Base-by-base conservation (phyloP, 2,329 filamentous ascomycete species). In the Endoconidiophora polonica region DNA sequence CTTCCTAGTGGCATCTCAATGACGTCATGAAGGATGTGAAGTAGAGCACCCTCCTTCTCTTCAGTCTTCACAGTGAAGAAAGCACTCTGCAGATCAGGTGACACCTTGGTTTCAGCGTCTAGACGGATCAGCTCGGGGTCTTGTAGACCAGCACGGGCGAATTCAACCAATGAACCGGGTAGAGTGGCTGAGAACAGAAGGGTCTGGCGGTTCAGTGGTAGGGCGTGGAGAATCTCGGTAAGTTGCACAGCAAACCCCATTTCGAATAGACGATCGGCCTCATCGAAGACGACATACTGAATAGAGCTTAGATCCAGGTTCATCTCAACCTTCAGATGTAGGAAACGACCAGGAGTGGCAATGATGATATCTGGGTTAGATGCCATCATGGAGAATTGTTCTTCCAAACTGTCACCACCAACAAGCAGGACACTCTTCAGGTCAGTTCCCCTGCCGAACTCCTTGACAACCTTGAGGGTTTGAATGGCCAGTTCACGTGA, bases 271-370 rank as follows among this genome's bases (percentile, higher is more conserved):
- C 91, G 77, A 71, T 98, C 91, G 1, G 91, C 91, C 64, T 98
- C 91, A 62, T 98, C 91, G 56, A 98, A 98, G 6, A 98, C 91
- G 22, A 94, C 86, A 60, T 98, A 98, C 57, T 79, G 76, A 54
- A 98, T 81, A 3, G 86, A 94, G 0, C 82, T 86, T n/a, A 98
- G 68, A 59, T 95, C 86, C 48, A 98, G 66, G 7, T 74, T 73
- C 93, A 98, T 98, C 62, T 98, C 91, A 18, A 96, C 90, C 66
- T 96, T 93, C 56, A 98, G 67, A 71, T 98, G 91, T 57, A 98
- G 69, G 59, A 98, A 98, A 58, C 91, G 85, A 63, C 93, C 91
- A 0, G 91, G 91, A 0, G 93, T 96, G 9, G 91, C 91, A 60
- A 98, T 96, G 58, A 98, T 78, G 57, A 98, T 94, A 62, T 98